Evolutionary conservation across 345 rosid genomes (phyloP), one percentile per base, ranked within the genome.

Genomic region (Ricinus communis): DNA sequence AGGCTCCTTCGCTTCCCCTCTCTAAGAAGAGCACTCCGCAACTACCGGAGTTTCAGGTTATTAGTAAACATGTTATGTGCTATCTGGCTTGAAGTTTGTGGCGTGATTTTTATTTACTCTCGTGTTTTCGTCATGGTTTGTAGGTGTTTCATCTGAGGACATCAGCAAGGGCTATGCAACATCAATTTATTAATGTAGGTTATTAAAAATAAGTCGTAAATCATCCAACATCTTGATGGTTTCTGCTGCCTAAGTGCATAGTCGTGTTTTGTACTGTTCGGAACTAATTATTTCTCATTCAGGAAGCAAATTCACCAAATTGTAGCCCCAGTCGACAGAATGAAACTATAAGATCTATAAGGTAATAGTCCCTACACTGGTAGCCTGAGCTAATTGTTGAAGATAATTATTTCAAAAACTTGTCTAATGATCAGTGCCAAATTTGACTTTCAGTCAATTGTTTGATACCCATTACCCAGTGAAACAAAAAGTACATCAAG

Each of bases 101-200:
- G 40, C 69, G 1, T 56, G 12, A 52, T 21, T 46, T 60, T 67
- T 74, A 16, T 45, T 33, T 70, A 10, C 50, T 49, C 19, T 25
- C 13, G 28, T 16, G 19, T 31, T 58, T 27, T 31, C 21, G 52
- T 16, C 28, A 67, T 78, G 68, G 74, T 53, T 69, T 62, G 19
- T 57, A 85, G 88, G 77, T 60, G 59, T 82, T 82, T 77, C 82
- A 81, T 56, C 59, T 82, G 54, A 82, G 85, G 61, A 82, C 88
- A 64, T 71, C 70, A 2, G 79, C 76, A 67, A 78, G 86, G 73
- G 82, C 80, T 53, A 79, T 24, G 77, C 83, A 78, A 33, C 80
- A 70, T 51, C 75, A 75, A 60, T 33, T 27, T 31, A 61, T 40
- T 22, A 61, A 69, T 62, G 85, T 82, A 76, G 55, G 85, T 60